phyloP scores from a whole-genome alignment of 2,329 filamentous ascomycete genomes.

The Lachnellula hyalina region DNA sequence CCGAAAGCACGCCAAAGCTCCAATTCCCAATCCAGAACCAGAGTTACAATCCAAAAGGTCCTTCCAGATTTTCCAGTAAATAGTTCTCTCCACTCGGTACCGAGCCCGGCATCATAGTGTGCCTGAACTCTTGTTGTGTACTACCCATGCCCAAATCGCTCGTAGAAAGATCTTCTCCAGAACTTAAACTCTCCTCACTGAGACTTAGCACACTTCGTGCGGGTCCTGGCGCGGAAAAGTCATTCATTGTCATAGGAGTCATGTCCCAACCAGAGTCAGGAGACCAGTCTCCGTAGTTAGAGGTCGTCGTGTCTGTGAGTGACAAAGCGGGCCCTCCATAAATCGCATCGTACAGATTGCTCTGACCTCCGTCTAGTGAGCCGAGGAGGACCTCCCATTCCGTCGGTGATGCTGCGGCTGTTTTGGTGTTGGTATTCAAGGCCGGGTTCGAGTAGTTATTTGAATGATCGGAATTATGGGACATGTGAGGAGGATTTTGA shows the following conservation, averaged over 20 bases:
- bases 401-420: constrained; percentile 48
- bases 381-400: constrained; percentile 83
- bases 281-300: constrained; percentile 43
- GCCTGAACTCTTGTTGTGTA: constrained; percentile 15
- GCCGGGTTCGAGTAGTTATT: constrained; percentile 20
- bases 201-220: constrained; percentile 54
- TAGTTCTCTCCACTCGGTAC: constrained; percentile 13
- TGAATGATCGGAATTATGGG: constrained; percentile 29
- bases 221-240: constrained; percentile 29
- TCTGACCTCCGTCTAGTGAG: constrained; percentile 71
- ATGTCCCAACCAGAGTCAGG: constrained; percentile 47
- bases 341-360: constrained; percentile 80
- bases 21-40: not conserved
- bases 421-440: constrained; percentile 34
- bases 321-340: constrained; percentile 57
- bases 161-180: constrained; percentile 39
- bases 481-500: constrained; percentile 36
- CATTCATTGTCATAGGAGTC: constrained; percentile 37
- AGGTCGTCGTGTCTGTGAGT: constrained; percentile 17
- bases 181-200: constrained; percentile 54
- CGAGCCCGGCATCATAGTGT: constrained; percentile 11
- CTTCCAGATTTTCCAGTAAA: constrained; percentile 34
- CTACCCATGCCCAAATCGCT: constrained; percentile 23
- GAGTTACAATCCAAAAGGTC: constrained; percentile 35
- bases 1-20: not conserved